phyloP scores from a whole-genome alignment of 1,284 basidiomycete genomes.

The Paramarasmius palmivorus region DNA sequence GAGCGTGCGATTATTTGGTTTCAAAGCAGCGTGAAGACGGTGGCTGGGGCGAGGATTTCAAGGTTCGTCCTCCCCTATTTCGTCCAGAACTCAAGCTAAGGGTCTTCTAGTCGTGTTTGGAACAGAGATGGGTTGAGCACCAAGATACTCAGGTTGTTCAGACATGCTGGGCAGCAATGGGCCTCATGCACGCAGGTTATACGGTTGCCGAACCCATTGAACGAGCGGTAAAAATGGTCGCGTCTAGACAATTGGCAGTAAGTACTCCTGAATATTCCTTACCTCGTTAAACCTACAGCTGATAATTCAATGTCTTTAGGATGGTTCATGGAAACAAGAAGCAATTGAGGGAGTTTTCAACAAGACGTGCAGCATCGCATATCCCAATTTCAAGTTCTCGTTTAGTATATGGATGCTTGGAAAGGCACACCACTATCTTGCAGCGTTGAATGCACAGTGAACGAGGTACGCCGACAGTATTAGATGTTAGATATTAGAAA shows the following conservation, averaged over 20 bases:
- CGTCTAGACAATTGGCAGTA: constrained; percentile 83
- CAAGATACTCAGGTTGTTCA: constrained; percentile 87
- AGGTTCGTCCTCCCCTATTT: constrained; percentile 53
- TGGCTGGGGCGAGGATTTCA: constrained; percentile 98
- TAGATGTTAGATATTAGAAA: too few relatives aligned
- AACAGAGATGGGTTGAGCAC: constrained; percentile 82
- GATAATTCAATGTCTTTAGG: constrained; percentile 48
- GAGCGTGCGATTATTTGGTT: constrained; percentile 87
- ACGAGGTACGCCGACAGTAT: too few relatives aligned
- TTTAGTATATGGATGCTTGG: constrained; percentile 95
- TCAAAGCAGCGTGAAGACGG: constrained; percentile 88
- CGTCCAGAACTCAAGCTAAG: neutral
- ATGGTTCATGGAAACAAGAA: constrained; percentile 96
- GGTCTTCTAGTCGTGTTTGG: constrained; percentile 77
- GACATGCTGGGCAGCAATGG: constrained; percentile 92
- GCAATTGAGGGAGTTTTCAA: constrained; percentile 95
- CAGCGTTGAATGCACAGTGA: constrained; percentile 35
- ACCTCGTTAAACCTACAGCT: neutral
- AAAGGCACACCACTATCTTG: constrained; percentile 67
- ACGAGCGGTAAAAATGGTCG: constrained; percentile 81
- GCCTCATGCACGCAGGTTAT: constrained; percentile 88
- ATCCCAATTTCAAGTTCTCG: constrained; percentile 95
- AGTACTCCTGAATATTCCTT: too few relatives aligned
- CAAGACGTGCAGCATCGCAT: constrained; percentile 89
- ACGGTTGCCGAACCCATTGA: constrained; percentile 82